Evolutionary conservation across 2,329 filamentous ascomycete genomes (phyloP), one percentile per base, ranked within the genome.

Genomic region (Colletotrichum horii): DNA sequence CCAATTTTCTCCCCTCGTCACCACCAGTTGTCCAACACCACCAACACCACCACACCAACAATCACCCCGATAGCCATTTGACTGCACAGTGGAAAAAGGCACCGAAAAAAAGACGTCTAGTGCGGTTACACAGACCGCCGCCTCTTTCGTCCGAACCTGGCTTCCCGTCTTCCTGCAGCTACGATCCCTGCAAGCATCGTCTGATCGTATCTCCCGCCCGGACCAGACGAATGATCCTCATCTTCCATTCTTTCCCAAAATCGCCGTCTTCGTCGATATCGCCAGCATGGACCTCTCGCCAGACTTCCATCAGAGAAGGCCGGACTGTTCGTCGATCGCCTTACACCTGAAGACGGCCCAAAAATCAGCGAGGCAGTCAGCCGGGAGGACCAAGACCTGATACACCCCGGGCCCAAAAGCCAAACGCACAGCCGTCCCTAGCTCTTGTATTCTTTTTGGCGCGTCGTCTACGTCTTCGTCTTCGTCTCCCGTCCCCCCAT

Each of bases 301-400:
- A n/a, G 8, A 22, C 43, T 16, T 24, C 15, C 36, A 48, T 14
- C 28, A 24, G 62, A n/a, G 30, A 56, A 19, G 26, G 9, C 58
- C n/a, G 22, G 32, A 28, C 38, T 34, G 8, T n/a, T 16, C 24
- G 56, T 16, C 22, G 70, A 66, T 76, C 70, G 30, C 52, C 19
- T 38, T 15, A 58, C 73, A 68, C 56, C 62, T 43, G 62, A 60
- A 24, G 28, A 67, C 19, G 64, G 73, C 36, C 28, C 26, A 16
- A 15, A 56, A 28, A 26, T 24, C 22, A 36, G 11, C 8, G 43
- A 34, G 6, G 22, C 8, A 38, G 34, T 43, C 70, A 68, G 26
- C 43, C 34, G 48, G 43, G 48, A 60, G 70, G 58, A 60, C 34
- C 32, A 34, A 15, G 22, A 75, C 73, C 73, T 75, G 73, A 75